phyloP scores from a whole-genome alignment of 805 yeast genomes.

The Suhomyces xylopsoci region DNA sequence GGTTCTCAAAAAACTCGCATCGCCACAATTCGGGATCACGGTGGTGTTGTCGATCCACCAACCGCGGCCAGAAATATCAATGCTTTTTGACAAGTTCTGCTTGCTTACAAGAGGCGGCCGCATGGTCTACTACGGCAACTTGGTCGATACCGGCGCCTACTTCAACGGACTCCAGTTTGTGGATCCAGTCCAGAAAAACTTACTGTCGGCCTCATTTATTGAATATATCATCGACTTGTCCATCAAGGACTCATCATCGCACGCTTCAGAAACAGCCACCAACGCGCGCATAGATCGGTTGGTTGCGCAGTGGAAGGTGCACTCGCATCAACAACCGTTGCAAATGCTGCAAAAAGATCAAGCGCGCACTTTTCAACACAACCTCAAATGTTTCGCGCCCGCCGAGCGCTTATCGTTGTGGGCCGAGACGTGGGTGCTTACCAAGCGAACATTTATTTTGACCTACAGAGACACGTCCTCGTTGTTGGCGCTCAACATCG shows the following conservation, averaged over 20 bases:
- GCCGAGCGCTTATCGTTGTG: slow-evolving; percentile 23
- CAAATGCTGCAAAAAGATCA: slow-evolving; percentile 12
- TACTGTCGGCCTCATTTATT: slow-evolving; percentile 11
- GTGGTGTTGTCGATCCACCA: slow-evolving; percentile 78
- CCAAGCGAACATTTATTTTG: slow-evolving; percentile 31
- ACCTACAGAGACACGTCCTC: slow-evolving; percentile 34
- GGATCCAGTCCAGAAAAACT: background rate
- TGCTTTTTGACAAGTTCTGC: slow-evolving; percentile 63
- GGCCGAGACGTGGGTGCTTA: slow-evolving; percentile 30
- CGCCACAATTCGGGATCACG: slow-evolving; percentile 59
- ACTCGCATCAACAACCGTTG: slow-evolving; percentile 2
- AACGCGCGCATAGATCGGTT: slow-evolving; percentile 21
- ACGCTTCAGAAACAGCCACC: slow-evolving; percentile 20
- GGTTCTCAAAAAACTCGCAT: slow-evolving; percentile 50
- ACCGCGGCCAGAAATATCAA: slow-evolving; percentile 75
- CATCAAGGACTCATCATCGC: slow-evolving; percentile 32
- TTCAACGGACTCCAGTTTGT: slow-evolving; percentile 34
- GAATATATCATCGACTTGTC: slow-evolving; percentile 37
- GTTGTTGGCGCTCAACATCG: slow-evolving; percentile 35
- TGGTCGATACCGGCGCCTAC: slow-evolving; percentile 44
- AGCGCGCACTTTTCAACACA: slow-evolving; percentile 12
- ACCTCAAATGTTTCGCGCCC: slow-evolving; percentile 16
- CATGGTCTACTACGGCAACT: slow-evolving; percentile 44
- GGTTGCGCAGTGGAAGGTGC: slow-evolving; percentile 24
- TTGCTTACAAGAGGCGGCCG: slow-evolving; percentile 61